phyloP scores from a whole-genome alignment of 1,284 basidiomycete species.

The Puccinia hordei region DNA sequence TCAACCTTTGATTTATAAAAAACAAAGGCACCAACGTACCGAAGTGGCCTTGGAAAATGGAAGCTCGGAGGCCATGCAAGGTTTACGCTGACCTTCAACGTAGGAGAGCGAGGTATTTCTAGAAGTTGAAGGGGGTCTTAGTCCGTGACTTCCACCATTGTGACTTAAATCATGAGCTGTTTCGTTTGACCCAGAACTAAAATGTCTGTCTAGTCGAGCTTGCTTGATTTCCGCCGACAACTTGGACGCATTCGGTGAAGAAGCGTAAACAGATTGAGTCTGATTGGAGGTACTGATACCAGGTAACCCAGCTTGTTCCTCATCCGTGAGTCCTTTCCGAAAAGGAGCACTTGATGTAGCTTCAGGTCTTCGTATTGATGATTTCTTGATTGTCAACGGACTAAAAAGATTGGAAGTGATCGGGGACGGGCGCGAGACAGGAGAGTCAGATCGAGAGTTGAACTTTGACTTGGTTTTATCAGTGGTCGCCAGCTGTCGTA shows the following conservation, averaged over 20 bases:
- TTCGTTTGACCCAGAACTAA: not conserved
- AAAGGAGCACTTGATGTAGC: constrained; percentile 41
- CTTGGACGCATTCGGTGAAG: constrained; percentile 27
- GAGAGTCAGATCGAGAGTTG: constrained; percentile 16
- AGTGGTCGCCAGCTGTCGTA: constrained; percentile 11
- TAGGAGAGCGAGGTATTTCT: constrained; percentile 11
- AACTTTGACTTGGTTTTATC: constrained; percentile 29
- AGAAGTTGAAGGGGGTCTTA: constrained; percentile 8
- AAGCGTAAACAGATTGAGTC: constrained; percentile 11
- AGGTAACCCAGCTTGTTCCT: constrained; percentile 36
- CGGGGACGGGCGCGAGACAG: not conserved
- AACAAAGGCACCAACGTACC: not conserved
- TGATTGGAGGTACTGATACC: constrained; percentile 21
- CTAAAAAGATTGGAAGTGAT: not conserved
- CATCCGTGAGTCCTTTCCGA: constrained; percentile 47
- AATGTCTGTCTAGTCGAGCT: constrained; percentile 13
- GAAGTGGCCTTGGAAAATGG: constrained; percentile 36
- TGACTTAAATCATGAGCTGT: not conserved
- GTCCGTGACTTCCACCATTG: not conserved
- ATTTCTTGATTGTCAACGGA: constrained; percentile 14
- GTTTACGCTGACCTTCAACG: constrained; percentile 12
- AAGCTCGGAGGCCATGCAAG: not conserved
- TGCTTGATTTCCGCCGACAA: not conserved
- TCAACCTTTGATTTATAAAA: not conserved
- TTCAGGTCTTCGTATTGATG: not conserved